phyloP scores from a whole-genome alignment of 139 green algal species.

The Chlamydomonas schloesseri region DNA sequence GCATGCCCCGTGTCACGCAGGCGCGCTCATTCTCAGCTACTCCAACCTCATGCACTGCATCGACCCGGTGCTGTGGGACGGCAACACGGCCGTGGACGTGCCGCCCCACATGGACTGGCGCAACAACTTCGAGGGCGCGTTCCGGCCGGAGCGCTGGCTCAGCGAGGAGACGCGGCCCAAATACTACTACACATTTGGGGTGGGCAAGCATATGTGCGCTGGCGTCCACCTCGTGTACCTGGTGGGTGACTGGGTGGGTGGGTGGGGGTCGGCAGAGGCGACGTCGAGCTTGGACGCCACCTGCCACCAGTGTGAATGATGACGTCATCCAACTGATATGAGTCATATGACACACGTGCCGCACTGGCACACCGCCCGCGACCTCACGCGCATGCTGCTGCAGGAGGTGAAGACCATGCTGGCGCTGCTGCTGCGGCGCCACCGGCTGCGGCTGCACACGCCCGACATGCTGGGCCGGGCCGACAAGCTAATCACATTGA shows the following conservation, averaged over 20 bases:
- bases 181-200: constrained; percentile 36
- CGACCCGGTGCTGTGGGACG: constrained; percentile 49
- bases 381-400: too few species aligned
- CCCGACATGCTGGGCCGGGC: constrained; percentile 37
- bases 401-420: constrained; percentile 48
- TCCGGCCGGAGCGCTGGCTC: constrained; percentile 52
- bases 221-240: constrained; percentile 43
- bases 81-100: background rate
- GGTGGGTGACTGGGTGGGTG: background rate
- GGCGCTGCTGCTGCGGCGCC: constrained; percentile 22
- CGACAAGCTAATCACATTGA: too few species aligned
- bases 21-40: constrained; percentile 10
- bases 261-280: too few species aligned
- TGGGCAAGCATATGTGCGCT: constrained; percentile 36
- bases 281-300: too few species aligned
- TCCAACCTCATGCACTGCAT: constrained; percentile 19
- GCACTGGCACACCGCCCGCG: too few species aligned
- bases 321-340: too few species aligned
- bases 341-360: too few species aligned
- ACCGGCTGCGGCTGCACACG: constrained; percentile 1
- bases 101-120: constrained; percentile 54
- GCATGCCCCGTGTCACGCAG: background rate
- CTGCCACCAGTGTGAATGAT: too few species aligned
- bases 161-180: background rate
- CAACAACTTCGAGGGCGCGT: constrained; percentile 35